phyloP scores from a whole-genome alignment of 2,329 filamentous ascomycete genomes.

The Corniculantispora saksenae region DNA sequence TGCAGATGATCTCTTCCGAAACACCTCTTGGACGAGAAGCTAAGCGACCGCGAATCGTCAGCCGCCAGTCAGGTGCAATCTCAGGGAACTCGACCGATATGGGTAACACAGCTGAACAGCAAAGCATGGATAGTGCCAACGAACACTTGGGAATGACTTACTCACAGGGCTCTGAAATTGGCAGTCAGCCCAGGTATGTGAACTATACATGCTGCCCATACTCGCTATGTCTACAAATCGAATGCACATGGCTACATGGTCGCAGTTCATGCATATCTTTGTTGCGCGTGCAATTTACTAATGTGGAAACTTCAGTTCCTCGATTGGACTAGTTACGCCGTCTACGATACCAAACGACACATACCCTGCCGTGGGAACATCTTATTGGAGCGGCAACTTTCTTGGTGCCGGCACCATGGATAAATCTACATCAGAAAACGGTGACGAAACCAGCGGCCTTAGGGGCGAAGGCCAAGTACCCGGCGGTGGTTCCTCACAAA shows the following conservation, averaged over 20 bases:
- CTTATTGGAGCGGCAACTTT: slow-evolving; percentile 3
- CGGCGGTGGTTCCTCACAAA: not conserved
- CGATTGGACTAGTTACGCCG: not conserved
- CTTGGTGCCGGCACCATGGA: not conserved
- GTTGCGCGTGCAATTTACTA: not conserved
- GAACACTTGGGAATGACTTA: not conserved
- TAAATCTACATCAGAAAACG: not conserved
- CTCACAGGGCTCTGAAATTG: not conserved
- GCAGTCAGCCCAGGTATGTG: slow-evolving; percentile 8
- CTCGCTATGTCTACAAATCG: too few species aligned
- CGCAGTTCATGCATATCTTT: not conserved
- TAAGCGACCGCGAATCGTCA: not conserved
- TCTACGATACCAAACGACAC: not conserved
- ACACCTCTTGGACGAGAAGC: not conserved
- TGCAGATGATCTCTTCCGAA: not conserved
- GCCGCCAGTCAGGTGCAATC: not conserved
- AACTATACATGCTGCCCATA: not conserved
- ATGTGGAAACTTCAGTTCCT: not conserved
- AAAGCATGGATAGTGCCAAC: not conserved
- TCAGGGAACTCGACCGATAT: not conserved
- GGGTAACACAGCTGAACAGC: not conserved
- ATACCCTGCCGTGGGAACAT: slow-evolving; percentile 1
- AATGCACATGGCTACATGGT: too few species aligned
- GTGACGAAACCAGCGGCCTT: not conserved
- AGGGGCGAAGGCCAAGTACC: not conserved